These are phyloP conservation scores for Delonix regia DNA, from an alignment of 306 rosid genomes.

Conservation along the genomic window DNA sequence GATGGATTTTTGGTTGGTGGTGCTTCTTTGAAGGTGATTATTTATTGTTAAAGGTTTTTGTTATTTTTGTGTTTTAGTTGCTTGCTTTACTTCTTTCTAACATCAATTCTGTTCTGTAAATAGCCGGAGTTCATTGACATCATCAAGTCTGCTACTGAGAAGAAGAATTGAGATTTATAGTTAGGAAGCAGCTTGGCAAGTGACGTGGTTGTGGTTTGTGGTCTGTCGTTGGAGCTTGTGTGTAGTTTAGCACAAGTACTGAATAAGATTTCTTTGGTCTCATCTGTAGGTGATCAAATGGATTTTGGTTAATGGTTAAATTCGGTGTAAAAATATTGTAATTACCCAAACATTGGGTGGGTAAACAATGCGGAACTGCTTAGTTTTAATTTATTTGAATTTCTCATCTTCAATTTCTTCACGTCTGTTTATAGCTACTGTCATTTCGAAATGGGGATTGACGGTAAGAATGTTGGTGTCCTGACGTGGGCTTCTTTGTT, in stretches of 20 bases:
- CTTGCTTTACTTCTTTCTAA: slow-evolving; percentile 24
- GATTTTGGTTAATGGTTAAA: slow-evolving; percentile 32
- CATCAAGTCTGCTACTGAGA: slow-evolving; percentile 74
- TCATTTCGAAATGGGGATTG: not conserved
- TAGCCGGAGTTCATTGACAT: slow-evolving; percentile 89
- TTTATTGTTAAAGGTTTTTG: not conserved
- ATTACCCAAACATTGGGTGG: slow-evolving; percentile 41
- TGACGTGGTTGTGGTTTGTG: slow-evolving; percentile 32
- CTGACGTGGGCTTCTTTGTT: not conserved
- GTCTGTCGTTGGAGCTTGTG: slow-evolving; percentile 36
- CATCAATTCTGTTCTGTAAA: slow-evolving; percentile 2
- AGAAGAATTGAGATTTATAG: slow-evolving; percentile 53
- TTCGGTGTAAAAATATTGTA: slow-evolving; percentile 31
- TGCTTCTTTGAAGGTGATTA: slow-evolving; percentile 78
- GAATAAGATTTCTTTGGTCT: slow-evolving; percentile 21
- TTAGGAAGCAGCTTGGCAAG: slow-evolving; percentile 32
- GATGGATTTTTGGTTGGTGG: slow-evolving; percentile 98
- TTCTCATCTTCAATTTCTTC: not conserved
- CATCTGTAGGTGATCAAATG: slow-evolving; percentile 26
- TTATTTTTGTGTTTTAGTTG: slow-evolving; percentile 8
- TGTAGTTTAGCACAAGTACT: not conserved
- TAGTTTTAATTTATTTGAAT: not conserved
- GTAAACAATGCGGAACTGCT: slow-evolving; percentile 34
- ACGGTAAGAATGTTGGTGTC: not conserved
- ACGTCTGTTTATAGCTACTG: not conserved